Conservation (phyloP, 441 rosid species). For the Raphanus hybrid region DNA sequence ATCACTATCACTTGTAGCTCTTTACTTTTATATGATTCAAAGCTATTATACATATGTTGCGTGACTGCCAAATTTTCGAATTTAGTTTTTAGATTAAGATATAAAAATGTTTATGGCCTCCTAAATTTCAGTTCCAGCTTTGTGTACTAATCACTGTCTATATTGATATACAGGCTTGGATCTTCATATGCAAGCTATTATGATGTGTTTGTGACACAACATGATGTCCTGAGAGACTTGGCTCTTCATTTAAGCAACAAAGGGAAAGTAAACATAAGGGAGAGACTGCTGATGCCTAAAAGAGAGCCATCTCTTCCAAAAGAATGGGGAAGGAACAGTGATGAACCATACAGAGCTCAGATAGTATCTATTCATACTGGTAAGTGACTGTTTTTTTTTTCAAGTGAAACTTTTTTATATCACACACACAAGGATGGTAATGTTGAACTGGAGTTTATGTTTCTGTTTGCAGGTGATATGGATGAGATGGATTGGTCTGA, state of each 20-base stretch:
- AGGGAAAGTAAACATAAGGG: neutral
- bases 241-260: slow-evolving; percentile 7
- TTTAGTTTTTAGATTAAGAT: no score
- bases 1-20: neutral
- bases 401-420: neutral
- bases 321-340: slow-evolving; percentile 7
- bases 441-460: neutral
- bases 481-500: slow-evolving; percentile 74
- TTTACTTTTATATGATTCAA: neutral
- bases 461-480: slow-evolving; percentile 37
- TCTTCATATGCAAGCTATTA: slow-evolving; percentile 10
- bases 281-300: slow-evolving; percentile 3
- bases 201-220: slow-evolving; percentile 6
- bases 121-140: neutral
- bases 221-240: neutral
- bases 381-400: neutral
- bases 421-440: neutral
- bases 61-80: no score
- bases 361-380: slow-evolving; percentile 8
- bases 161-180: neutral
- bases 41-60: no score
- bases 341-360: neutral
- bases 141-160: neutral
- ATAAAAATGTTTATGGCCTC: neutral
- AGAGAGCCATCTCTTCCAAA: neutral